Conservation (phyloP, 768 basidiomycete genomes). For the Russula earlei region DNA sequence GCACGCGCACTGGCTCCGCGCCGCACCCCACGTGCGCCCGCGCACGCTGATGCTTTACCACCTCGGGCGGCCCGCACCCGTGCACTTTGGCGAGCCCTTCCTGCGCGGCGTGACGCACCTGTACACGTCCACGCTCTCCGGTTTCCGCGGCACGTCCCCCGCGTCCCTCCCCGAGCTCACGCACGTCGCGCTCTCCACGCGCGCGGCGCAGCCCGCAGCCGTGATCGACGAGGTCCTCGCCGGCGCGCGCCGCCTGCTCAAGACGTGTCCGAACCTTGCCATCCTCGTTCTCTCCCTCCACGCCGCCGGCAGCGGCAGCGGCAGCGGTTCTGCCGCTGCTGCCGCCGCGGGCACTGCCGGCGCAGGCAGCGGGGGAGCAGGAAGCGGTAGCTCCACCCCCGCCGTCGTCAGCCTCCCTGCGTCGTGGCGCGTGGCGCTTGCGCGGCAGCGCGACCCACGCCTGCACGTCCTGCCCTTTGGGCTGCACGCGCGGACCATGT, state of each 20-base stretch:
- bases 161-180: constrained; percentile 11
- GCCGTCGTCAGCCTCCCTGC: not conserved
- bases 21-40: constrained; percentile 4
- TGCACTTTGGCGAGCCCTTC: constrained; percentile 17
- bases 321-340: no score
- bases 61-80: constrained; percentile 14
- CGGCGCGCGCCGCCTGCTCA: not conserved
- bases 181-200: constrained; percentile 16
- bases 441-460: constrained; percentile 12
- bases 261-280: constrained; percentile 5
- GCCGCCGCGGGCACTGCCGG: no score
- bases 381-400: no score
- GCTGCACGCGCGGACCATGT: constrained; percentile 15
- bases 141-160: constrained; percentile 14
- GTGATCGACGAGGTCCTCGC: constrained; percentile 3
- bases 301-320: not conserved
- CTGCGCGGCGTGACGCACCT: constrained; percentile 14
- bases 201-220: constrained; percentile 3
- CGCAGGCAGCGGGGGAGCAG: not conserved
- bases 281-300: constrained; percentile 18
- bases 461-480: constrained; percentile 15
- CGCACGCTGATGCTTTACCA: constrained; percentile 20
- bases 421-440: not conserved
- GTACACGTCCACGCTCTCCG: constrained; percentile 18
- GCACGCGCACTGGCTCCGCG: constrained; percentile 20